Evolutionary conservation across 2,329 filamentous ascomycete genomes (phyloP).

Genomic region (Fusarium piperis): DNA sequence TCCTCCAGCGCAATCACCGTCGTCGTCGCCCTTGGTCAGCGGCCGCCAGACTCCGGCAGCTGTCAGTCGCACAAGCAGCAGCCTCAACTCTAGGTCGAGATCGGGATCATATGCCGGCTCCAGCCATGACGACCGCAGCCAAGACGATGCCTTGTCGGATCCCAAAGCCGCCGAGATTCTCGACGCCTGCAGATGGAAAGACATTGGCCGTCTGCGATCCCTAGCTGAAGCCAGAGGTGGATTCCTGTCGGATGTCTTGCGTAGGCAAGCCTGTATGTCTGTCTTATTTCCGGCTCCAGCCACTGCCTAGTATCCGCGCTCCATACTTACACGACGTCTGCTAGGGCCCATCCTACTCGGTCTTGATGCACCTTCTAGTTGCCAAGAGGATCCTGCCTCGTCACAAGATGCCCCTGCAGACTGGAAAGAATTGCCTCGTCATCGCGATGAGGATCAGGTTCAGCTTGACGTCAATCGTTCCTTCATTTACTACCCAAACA

Average conservation of each 20-base stretch:
- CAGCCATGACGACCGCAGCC: slow-evolving; percentile 20
- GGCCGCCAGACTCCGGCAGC: slow-evolving; percentile 15
- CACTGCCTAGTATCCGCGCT: background rate
- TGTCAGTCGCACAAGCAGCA: slow-evolving; percentile 21
- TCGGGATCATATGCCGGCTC: slow-evolving; percentile 17
- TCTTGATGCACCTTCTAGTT: slow-evolving; percentile 23
- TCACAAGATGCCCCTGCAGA: slow-evolving; percentile 34
- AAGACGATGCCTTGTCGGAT: slow-evolving; percentile 19
- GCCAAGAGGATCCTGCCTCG: slow-evolving; percentile 18
- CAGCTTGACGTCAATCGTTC: slow-evolving; percentile 91
- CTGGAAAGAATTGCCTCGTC: slow-evolving; percentile 75
- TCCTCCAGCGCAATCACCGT: background rate
- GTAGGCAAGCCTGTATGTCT: slow-evolving; percentile 80
- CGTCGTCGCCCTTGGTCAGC: slow-evolving; percentile 3
- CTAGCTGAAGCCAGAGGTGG: slow-evolving; percentile 74
- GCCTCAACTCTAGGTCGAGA: background rate
- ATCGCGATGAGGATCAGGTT: slow-evolving; percentile 91
- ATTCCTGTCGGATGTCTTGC: slow-evolving; percentile 72
- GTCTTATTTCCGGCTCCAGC: slow-evolving; percentile 3
- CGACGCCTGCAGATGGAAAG: slow-evolving; percentile 67
- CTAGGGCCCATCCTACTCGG: slow-evolving; percentile 72
- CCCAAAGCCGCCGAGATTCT: slow-evolving; percentile 53
- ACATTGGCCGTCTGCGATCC: slow-evolving; percentile 64
- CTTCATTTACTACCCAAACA: slow-evolving; percentile 94
- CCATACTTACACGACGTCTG: slow-evolving; percentile 19